Conservation (phyloP, 345 rosid species). For the Anastatica hierochuntica region DNA sequence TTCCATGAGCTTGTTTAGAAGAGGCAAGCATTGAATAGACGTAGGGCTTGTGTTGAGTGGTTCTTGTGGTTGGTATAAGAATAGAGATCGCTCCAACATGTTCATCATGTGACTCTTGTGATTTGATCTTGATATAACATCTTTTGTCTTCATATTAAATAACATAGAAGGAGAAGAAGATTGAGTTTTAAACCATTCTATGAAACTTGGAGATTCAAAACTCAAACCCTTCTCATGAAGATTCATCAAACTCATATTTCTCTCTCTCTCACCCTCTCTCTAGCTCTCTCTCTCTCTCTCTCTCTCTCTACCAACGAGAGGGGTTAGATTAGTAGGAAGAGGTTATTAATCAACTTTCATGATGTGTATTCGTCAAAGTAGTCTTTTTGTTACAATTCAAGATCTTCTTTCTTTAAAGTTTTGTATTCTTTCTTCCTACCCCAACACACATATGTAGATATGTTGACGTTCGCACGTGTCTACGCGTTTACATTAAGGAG, state of each 20-base stretch:
- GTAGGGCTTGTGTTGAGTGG: constrained; percentile 3
- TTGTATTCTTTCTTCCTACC: constrained; percentile 18
- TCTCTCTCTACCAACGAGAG: constrained; percentile 8
- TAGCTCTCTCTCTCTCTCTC: constrained; percentile 7
- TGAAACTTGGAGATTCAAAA: constrained; percentile 16
- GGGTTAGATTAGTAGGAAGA: constrained; percentile 2
- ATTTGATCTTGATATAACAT: constrained; percentile 15
- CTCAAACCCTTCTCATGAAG: constrained; percentile 12
- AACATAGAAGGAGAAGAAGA: constrained; percentile 21
- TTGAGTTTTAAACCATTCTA: constrained; percentile 24
- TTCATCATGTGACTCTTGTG: not conserved
- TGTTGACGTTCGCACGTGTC: constrained; percentile 23
- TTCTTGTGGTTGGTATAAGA: constrained; percentile 14
- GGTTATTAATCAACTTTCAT: constrained; percentile 17
- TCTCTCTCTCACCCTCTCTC: not conserved
- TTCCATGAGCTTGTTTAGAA: constrained; percentile 29
- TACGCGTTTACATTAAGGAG: constrained; percentile 17
- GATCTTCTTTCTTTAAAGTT: constrained; percentile 5
- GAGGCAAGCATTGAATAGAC: constrained; percentile 25
- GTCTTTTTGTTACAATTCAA: not conserved
- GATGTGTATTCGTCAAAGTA: constrained; percentile 15
- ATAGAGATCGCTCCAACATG: constrained; percentile 17
- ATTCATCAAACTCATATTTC: constrained; percentile 16
- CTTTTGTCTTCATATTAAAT: constrained; percentile 15
- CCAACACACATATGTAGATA: constrained; percentile 9